Conservation (phyloP, 2,329 filamentous ascomycete genomes). For the Pseudopyricularia javanii region DNA sequence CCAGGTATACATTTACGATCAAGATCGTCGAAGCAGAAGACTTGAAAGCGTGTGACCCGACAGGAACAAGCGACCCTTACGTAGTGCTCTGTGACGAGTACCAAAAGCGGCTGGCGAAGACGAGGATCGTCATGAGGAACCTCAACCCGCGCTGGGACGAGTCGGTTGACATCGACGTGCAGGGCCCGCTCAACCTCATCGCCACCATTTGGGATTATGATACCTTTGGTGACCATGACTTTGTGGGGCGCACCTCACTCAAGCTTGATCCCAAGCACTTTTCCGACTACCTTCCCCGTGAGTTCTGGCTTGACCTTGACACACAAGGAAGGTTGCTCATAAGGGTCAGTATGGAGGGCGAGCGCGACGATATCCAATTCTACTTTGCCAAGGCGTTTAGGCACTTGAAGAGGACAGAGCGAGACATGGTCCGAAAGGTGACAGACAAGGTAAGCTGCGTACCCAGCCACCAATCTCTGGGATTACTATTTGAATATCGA, state of each 20-base stretch:
- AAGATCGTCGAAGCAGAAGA: conserved; percentile 98
- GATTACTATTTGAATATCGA: too few relatives aligned
- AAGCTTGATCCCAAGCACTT: conserved; percentile 98
- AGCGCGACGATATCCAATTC: conserved; percentile 96
- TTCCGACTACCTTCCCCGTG: conserved; percentile 84
- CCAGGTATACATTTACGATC: conserved; percentile 95
- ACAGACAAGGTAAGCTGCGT: conserved; percentile 72
- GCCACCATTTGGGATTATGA: conserved; percentile 99
- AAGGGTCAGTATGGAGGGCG: conserved; percentile 95
- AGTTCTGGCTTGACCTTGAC: conserved; percentile 96
- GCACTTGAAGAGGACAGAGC: conserved; percentile 85
- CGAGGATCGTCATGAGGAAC: conserved; percentile 77
- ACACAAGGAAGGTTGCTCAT: conserved; percentile 84
- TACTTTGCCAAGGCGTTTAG: conserved; percentile 97
- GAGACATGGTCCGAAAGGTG: conserved; percentile 96
- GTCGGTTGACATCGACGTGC: conserved; percentile 88
- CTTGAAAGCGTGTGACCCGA: conserved; percentile 93
- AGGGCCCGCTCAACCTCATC: conserved; percentile 83
- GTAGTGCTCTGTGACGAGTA: conserved; percentile 96
- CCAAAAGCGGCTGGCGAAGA: conserved; percentile 91
- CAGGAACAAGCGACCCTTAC: conserved; percentile 89
- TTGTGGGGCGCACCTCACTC: conserved; percentile 88
- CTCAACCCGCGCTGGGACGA: conserved; percentile 96
- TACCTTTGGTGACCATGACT: conserved; percentile 92
- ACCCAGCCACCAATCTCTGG: neutral